Conservation (phyloP, 768 basidiomycete species). For the Podaxis sp. region DNA sequence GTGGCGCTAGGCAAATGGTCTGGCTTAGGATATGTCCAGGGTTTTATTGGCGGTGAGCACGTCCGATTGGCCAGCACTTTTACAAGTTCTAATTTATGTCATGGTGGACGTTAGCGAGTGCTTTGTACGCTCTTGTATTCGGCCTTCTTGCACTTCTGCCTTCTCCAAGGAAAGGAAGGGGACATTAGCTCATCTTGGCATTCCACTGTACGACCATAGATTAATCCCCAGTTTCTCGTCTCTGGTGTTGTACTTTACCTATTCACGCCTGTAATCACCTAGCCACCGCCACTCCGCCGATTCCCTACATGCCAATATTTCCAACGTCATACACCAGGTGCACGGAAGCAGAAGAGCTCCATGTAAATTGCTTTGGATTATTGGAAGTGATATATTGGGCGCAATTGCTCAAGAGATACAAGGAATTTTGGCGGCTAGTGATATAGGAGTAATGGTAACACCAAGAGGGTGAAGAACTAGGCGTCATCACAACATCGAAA, state of each 20-base stretch:
- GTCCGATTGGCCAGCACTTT: background rate
- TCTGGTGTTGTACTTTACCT: background rate
- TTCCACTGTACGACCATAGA: background rate
- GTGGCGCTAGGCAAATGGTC: slow-evolving; percentile 70
- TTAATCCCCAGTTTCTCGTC: background rate
- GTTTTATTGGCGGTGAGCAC: slow-evolving; percentile 59
- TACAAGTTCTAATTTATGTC: background rate
- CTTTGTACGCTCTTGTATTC: slow-evolving; percentile 67
- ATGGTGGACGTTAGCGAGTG: slow-evolving; percentile 47
- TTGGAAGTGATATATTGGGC: too few species aligned
- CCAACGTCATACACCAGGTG: too few species aligned
- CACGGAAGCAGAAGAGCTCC: too few species aligned
- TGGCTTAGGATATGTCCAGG: slow-evolving; percentile 60
- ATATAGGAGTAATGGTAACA: too few species aligned
- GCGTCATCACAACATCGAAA: too few species aligned
- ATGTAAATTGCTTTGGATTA: too few species aligned
- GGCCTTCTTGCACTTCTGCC: slow-evolving; percentile 77
- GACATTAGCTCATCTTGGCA: background rate
- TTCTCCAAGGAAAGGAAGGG: slow-evolving; percentile 45
- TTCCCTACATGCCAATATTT: background rate
- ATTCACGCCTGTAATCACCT: background rate
- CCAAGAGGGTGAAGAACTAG: too few species aligned
- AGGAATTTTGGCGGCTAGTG: too few species aligned
- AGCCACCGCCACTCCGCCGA: background rate
- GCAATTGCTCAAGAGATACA: too few species aligned